phyloP scores from a whole-genome alignment of 768 basidiomycete genomes.

The Asterophora parasitica region DNA sequence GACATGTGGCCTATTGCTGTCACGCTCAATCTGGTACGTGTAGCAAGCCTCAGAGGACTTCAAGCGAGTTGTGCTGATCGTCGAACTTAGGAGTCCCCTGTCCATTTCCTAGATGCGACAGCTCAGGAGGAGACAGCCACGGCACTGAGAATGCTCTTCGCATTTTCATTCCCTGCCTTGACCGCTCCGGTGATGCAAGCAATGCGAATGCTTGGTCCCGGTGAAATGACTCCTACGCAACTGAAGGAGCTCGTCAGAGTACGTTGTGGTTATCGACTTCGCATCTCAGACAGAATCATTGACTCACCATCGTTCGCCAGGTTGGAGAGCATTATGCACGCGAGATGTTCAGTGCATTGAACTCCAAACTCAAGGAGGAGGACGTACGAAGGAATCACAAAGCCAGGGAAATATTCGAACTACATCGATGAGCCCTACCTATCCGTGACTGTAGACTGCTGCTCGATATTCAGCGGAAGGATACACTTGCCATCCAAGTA shows the following conservation, averaged over 20 bases:
- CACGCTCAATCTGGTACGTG: conserved; percentile 70
- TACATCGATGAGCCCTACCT: conserved; percentile 14
- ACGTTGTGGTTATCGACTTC: conserved; percentile 3
- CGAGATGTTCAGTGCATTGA: conserved; percentile 50
- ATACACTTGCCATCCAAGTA: too few relatives aligned
- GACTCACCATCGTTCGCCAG: conserved; percentile 28
- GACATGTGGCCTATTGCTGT: conserved; percentile 73
- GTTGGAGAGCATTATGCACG: conserved; percentile 62
- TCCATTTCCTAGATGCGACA: conserved; percentile 73
- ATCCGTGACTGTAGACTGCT: background rate
- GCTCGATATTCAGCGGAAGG: too few relatives aligned
- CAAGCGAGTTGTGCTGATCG: background rate
- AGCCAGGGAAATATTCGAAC: conserved; percentile 49
- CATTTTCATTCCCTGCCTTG: conserved; percentile 54
- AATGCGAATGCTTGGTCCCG: conserved; percentile 59
- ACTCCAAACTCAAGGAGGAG: conserved; percentile 63
- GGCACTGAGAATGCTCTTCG: conserved; percentile 52
- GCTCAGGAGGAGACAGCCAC: conserved; percentile 66
- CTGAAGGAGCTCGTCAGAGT: conserved; percentile 56
- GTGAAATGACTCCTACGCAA: conserved; percentile 46
- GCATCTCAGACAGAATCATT: background rate
- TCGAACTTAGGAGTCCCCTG: conserved; percentile 42
- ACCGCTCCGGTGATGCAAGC: conserved; percentile 47
- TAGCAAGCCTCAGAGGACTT: background rate
- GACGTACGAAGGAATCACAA: conserved; percentile 55